A percentile compares a stretch with the other conserved stretches of the same genome.
These are phyloP conservation scores for Dioscorea alata DNA, from an alignment of 106 monocot genomes.

Conservation along the genomic window DNA sequence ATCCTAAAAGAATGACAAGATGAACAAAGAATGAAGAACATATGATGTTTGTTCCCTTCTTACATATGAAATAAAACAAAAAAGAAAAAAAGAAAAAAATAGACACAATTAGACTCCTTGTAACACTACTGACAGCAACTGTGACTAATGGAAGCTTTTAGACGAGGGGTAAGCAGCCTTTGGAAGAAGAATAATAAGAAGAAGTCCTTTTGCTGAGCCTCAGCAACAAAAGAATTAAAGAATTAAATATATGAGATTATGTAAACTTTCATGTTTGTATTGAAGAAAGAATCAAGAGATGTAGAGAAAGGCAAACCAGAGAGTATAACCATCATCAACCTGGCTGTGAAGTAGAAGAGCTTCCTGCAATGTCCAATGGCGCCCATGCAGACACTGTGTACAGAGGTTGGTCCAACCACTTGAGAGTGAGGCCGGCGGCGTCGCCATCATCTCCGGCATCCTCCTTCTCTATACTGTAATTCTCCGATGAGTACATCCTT, in stretches of 20 bases:
- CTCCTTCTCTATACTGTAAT: conserved; percentile 38
- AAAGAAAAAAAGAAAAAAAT: not conserved
- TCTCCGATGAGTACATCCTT: conserved; percentile 51
- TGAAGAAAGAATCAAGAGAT: conserved; percentile 4
- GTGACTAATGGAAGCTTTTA: not conserved
- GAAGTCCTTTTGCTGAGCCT: not conserved
- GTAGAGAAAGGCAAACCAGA: not conserved
- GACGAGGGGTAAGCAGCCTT: not conserved
- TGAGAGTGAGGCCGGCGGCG: conserved; percentile 41
- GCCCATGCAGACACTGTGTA: conserved; percentile 86
- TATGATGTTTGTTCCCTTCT: not conserved
- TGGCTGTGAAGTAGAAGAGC: conserved; percentile 24
- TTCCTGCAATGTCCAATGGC: conserved; percentile 25
- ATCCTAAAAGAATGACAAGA: not conserved
- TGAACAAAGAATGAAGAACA: conserved; percentile 8
- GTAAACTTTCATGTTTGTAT: conserved; percentile 5
- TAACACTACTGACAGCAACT: not conserved
- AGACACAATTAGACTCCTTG: conserved; percentile 2
- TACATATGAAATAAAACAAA: conserved; percentile 6
- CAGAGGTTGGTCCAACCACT: conserved; percentile 61
- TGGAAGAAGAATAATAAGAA: no score
- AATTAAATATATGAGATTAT: not conserved
- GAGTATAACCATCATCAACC: conserved; percentile 5
- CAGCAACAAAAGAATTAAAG: conserved; percentile 16
- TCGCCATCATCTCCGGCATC: conserved; percentile 23